Base-by-base conservation (phyloP, 2,329 filamentous ascomycete species). In the Phyllosticta citriasiana region DNA sequence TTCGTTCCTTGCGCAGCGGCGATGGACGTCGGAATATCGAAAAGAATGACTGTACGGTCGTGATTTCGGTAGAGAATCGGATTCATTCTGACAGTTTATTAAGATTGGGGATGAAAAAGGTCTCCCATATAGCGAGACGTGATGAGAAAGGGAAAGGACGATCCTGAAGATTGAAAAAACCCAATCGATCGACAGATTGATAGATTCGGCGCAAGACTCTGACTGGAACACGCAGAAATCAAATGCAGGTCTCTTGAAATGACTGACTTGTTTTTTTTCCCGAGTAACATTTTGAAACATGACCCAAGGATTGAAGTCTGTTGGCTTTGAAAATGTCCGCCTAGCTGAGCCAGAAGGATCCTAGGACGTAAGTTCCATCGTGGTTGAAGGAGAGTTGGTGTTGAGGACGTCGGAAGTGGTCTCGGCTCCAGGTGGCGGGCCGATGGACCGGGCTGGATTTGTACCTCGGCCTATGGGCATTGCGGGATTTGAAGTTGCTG, bases 21-120 rank as follows among this genome's bases (percentile, higher is more conserved):
- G 50, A 91, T 82, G 1, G 88, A 89, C 19, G 78, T 76, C 25
- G 88, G 88, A 54, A 91, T 82, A 67, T 92, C 88, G 57, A 91
- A 71, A 26, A 91, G 71, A 24, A 83, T 76, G 59, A 86, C 72
- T 54, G 80, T 77, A 56, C 73, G 68, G 3, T 77, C 74, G 1
- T 71, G 66, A 64, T 79, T 84, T 62, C 80, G 76, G 72, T 81
- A 87, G 51, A 88, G 70, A 24, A 87, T 78, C 9, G 67, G 25
- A 59, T 65, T 33, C 60, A 62, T 62, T 19, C 0, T 57, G 55
- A 16, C 14, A n/a, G 33, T 40, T 12, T 1, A n/a, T 6, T 3
- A 16, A 19, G 40, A 6, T n/a, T 47, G 40, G 33, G 33, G 2
- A 4, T 3, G 10, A 14, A 3, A 40, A 14, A 40, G n/a, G n/a